Evolutionary conservation across 345 rosid species (phyloP).

Genomic region (Eucalyptus shirleyi): DNA sequence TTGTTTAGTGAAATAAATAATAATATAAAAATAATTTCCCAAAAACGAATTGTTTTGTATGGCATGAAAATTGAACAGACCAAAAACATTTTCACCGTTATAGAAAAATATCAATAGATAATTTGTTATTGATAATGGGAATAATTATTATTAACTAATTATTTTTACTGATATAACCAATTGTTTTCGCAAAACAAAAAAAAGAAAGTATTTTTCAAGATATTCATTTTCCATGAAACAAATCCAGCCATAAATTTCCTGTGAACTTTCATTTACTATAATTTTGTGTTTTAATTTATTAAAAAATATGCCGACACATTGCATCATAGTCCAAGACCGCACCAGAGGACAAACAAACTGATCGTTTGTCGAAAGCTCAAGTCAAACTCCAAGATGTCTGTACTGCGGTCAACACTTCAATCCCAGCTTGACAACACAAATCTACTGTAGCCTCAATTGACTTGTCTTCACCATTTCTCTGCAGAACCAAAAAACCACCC

Average conservation of each 20-base stretch:
- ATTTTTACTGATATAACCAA: no score
- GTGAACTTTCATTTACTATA: not conserved
- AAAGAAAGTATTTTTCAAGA: no score
- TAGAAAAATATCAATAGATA: no score
- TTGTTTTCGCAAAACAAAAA: no score
- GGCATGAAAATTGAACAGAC: fast-evolving
- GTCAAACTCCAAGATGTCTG: not conserved
- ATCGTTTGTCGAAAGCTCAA: not conserved
- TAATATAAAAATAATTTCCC: no score
- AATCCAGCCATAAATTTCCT: not conserved
- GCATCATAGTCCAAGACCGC: not conserved
- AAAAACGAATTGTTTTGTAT: no score
- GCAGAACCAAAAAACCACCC: not conserved
- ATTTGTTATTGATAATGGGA: fast-evolving
- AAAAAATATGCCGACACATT: not conserved
- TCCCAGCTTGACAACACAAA: not conserved
- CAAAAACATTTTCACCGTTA: no score
- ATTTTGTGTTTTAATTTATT: not conserved
- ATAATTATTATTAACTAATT: no score
- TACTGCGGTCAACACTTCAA: not conserved
- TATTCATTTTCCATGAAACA: fast-evolving
- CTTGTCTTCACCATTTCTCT: not conserved
- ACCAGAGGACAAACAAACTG: not conserved
- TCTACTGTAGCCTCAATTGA: not conserved
- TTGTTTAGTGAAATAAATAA: no score